Evolutionary conservation across 345 rosid genomes (phyloP).

Genomic region (Erysimum cheiranthoides): DNA sequence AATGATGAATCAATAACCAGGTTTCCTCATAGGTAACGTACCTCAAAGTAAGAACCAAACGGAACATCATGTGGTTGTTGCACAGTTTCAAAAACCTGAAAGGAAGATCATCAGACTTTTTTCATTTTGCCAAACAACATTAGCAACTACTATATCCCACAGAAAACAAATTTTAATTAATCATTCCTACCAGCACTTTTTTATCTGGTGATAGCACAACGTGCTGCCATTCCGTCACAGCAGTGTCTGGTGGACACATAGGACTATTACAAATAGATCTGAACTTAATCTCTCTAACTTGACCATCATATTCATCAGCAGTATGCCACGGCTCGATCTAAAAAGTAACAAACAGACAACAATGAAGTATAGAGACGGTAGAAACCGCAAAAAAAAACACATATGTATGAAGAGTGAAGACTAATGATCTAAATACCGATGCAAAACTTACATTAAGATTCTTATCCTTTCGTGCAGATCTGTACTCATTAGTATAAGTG

Average conservation of each 20-base stretch:
- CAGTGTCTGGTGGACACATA: slow-evolving; percentile 99
- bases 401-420: not conserved
- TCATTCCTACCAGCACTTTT: slow-evolving; percentile 64
- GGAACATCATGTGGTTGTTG: slow-evolving; percentile 98
- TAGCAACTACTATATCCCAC: not conserved
- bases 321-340: slow-evolving; percentile 96
- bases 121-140: not conserved
- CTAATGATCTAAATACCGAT: slow-evolving; percentile 21
- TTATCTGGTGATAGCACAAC: slow-evolving; percentile 77
- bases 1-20: slow-evolving; percentile 9
- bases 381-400: not conserved
- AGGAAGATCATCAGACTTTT: slow-evolving; percentile 20
- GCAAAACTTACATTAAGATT: slow-evolving; percentile 69
- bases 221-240: slow-evolving; percentile 96
- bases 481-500: slow-evolving; percentile 65
- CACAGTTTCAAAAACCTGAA: slow-evolving; percentile 92
- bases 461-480: slow-evolving; percentile 76
- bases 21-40: slow-evolving; percentile 26
- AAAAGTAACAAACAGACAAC: slow-evolving; percentile 40
- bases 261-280: slow-evolving; percentile 88
- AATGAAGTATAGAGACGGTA: not conserved
- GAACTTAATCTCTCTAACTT: slow-evolving; percentile 92
- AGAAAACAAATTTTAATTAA: not conserved
- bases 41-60: slow-evolving; percentile 97
- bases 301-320: slow-evolving; percentile 93